These are phyloP conservation scores for Cryptococcus sp. DNA, from an alignment of 1,284 basidiomycete species.

Conservation along the genomic window DNA sequence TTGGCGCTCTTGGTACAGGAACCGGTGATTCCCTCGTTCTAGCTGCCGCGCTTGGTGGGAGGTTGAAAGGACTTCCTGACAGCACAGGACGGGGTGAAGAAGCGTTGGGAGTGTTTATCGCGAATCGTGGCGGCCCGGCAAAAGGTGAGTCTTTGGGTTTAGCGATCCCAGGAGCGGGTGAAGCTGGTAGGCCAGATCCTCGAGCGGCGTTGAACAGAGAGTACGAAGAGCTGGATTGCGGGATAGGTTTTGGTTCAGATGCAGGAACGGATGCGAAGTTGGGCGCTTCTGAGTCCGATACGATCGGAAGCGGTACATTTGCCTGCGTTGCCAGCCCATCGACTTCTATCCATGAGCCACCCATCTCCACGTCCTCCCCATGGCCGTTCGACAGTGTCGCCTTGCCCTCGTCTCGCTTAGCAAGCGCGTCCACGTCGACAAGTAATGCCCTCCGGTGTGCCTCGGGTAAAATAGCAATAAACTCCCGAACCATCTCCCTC, in stretches of 20 bases:
- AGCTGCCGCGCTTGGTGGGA: slow-evolving; percentile 17
- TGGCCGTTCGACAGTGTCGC: slow-evolving; percentile 14
- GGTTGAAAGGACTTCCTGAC: slow-evolving; percentile 34
- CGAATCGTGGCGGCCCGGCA: slow-evolving; percentile 46
- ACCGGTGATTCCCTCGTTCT: slow-evolving; percentile 14
- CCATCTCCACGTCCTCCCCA: slow-evolving; percentile 29
- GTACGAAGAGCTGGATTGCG: slow-evolving; percentile 10
- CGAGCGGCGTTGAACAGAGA: slow-evolving; percentile 12
- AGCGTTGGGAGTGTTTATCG: slow-evolving; percentile 10
- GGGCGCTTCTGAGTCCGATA: slow-evolving; percentile 1
- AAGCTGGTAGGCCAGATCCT: slow-evolving; percentile 13
- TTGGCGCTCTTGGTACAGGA: slow-evolving; percentile 19
- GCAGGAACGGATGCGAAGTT: slow-evolving; percentile 1
- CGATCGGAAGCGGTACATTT: slow-evolving; percentile 4
- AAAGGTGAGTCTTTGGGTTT: slow-evolving; percentile 31
- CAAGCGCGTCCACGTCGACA: slow-evolving; percentile 26
- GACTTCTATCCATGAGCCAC: slow-evolving; percentile 14
- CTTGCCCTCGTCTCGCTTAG: slow-evolving; percentile 9
- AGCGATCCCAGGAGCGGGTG: slow-evolving; percentile 5
- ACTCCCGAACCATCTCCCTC: slow-evolving; percentile 66
- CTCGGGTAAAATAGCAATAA: slow-evolving; percentile 62
- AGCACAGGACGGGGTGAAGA: slow-evolving; percentile 22
- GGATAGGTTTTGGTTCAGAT: slow-evolving; percentile 20
- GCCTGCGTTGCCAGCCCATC: background rate
- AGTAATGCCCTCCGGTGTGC: slow-evolving; percentile 57